Base-by-base conservation (phyloP, 1,139 yeast genomes). In the Pichia sp. region DNA sequence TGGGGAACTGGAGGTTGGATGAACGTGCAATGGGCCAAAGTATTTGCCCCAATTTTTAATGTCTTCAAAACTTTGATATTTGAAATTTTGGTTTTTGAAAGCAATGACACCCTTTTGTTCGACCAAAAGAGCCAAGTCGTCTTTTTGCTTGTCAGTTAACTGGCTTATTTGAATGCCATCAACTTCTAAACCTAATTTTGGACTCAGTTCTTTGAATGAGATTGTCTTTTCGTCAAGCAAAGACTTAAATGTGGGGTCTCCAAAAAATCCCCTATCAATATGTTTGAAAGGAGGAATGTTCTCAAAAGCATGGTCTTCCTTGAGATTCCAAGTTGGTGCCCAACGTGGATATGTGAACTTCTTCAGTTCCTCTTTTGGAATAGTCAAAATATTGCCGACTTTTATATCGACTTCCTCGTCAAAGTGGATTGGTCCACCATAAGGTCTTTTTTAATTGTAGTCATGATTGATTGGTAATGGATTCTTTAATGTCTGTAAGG, bases 31-130 rank as follows among this genome's bases (percentile, higher is more conserved):
- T 16, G 23, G 23, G 23, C 23, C 23, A 16, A 16, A 16, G 23
- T 16, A 16, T 16, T 16, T 16, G 23, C 23, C 23, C 23, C 23
- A 16, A 16, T 16, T 16, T 16, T 16, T 16, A 16, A 16, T 16
- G 23, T 16, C 23, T 2, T 16, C 23, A 16, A 16, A 16, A 16
- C 23, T 16, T 51, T 79, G 72, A 55, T 83, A 80, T 16, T 16
- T 16, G 23, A 16, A 16, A 16, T 16, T 2, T 62, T 81, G 88
- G 50, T 77, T 74, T 58, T 84, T 69, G 64, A 82, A 80, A 11
- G 80, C 75, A 33, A 79, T 79, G 42, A 81, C 81, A 38, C 87
- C 87, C 54, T 85, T n/a, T 8, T 26, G 27, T 41, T 16, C 38
- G 31, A 41, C 43, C 10, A 41, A 27, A 5, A 41, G 16, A 26